Base-by-base conservation (phyloP, 768 basidiomycete species). In the Pleurotus eryngii region DNA sequence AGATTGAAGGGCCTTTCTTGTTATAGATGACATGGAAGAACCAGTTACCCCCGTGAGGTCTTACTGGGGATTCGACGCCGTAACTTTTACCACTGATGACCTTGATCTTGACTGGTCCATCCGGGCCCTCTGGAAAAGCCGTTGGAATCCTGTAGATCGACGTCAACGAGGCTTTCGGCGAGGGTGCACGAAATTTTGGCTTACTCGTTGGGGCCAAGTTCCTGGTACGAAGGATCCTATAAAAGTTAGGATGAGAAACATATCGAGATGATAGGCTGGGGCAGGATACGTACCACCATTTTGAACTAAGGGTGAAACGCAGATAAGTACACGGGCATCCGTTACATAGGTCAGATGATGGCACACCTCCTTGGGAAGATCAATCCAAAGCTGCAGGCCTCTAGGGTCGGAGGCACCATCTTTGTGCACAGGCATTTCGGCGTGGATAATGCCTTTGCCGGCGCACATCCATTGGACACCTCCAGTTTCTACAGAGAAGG, bases 391-490 rank as follows among this genome's bases (percentile, higher is more conserved):
- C 66, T 97, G 95, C 22, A 98, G 78, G 5, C 94, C 95, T 27
- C 80, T 77, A 2, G 93, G 91, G 49, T 91, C 85, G 0, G 89
- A 86, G 1, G 75, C 64, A 12, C 87, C 89, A 1, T 78, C 61
- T 9, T 58, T 83, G 58, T 90, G 86, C 4, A 93, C 77, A 2
- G 96, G 96, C 91, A 97, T 97, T 74, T 91, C 89, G 1, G 89
- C 86, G 60, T 92, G 89, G 35, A 91, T 86, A 63, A 90, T 90
- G 48, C 90, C 90, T 65, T 76, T 73, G 57, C 87, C 89, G 12
- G 89, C 89, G 69, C 82, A 86, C 95, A 96, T 96, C 92, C 95
- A 97, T 66, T 98, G 95, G 1, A 97, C 87, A 49, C 94, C 96
- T 3, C 95, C 95, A 7, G 86, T 67, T 40, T 82, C 79, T 80